phyloP scores from a whole-genome alignment of 805 yeast species.

The Starmerella powellii region DNA sequence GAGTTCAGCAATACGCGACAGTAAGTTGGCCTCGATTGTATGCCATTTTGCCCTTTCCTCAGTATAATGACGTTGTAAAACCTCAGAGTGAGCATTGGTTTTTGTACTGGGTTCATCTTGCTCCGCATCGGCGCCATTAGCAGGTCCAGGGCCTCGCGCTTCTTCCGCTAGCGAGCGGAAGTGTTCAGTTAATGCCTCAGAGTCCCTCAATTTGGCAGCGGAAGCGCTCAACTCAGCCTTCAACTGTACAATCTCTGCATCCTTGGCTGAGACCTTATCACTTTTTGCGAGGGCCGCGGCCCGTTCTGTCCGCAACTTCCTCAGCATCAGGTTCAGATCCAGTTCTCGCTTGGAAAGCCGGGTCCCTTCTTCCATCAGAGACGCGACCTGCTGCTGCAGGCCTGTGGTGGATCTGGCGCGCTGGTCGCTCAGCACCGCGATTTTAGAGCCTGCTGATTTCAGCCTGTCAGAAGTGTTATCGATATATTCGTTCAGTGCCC shows the following conservation, averaged over 20 bases:
- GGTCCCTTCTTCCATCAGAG: slow-evolving; percentile 38
- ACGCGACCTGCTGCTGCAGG: slow-evolving; percentile 47
- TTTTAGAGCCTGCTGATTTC: slow-evolving; percentile 10
- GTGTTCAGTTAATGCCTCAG: slow-evolving; percentile 46
- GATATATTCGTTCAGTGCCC: slow-evolving; percentile 2
- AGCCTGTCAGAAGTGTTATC: slow-evolving; percentile 9
- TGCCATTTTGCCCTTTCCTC: slow-evolving; percentile 76
- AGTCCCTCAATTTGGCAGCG: slow-evolving; percentile 20
- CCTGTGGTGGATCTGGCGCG: slow-evolving; percentile 7
- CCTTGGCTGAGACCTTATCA: background rate
- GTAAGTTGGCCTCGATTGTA: slow-evolving; percentile 56
- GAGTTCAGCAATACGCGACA: slow-evolving; percentile 34
- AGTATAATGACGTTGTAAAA: slow-evolving; percentile 57
- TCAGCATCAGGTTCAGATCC: slow-evolving; percentile 52
- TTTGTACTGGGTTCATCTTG: too few species aligned
- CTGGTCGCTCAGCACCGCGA: slow-evolving; percentile 10
- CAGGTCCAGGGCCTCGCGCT: too few species aligned
- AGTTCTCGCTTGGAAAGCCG: slow-evolving; percentile 40
- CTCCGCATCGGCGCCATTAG: background rate
- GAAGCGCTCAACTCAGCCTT: too few species aligned
- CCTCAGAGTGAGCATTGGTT: slow-evolving; percentile 32
- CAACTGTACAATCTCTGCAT: slow-evolving; percentile 25
- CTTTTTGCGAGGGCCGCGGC: slow-evolving; percentile 30
- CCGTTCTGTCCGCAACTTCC: slow-evolving; percentile 43
- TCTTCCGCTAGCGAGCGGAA: slow-evolving; percentile 52